phyloP scores from a whole-genome alignment of 495 filamentous ascomycete species.

The Tuber indicum region DNA sequence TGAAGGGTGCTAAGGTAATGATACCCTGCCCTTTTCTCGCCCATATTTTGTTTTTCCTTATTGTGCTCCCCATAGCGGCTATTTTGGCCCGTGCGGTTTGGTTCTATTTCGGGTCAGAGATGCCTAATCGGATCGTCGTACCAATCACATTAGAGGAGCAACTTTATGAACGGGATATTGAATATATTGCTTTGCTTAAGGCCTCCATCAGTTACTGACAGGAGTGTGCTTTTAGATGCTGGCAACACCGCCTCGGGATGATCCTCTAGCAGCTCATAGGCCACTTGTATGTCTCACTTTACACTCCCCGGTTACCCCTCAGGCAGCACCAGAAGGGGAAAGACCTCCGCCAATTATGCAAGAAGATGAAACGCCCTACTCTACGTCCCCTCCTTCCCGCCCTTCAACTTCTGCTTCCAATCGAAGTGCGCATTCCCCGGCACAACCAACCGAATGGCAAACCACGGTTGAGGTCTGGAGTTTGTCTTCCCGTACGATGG shows the following conservation, averaged over 20 bases:
- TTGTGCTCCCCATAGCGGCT: neutral
- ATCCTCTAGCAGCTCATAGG: conserved; percentile 36
- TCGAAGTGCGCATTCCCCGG: conserved; percentile 29
- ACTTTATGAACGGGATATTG: neutral
- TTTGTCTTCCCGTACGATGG: conserved; percentile 28
- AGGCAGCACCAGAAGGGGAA: conserved; percentile 14
- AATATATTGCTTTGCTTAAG: neutral
- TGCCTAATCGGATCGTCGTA: neutral
- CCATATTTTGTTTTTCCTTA: neutral
- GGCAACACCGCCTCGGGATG: conserved; percentile 38
- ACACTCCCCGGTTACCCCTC: conserved; percentile 34
- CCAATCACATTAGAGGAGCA: neutral
- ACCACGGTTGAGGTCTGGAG: conserved; percentile 42
- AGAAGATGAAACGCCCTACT: conserved; percentile 37
- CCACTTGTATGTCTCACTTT: conserved; percentile 40
- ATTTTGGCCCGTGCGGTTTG: neutral
- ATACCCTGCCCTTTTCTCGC: neutral
- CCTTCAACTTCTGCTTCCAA: conserved; percentile 37
- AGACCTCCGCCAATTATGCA: conserved; percentile 30
- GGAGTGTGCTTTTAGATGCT: conserved; percentile 31
- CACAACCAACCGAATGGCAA: conserved; percentile 37
- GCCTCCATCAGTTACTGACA: conserved; percentile 14
- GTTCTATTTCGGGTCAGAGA: neutral
- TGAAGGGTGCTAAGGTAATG: conserved; percentile 41
- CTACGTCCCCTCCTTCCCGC: conserved; percentile 38